Evolutionary conservation across 1,139 yeast species (phyloP), one percentile per base, ranked within the genome.

Genomic region (Debaryomyces singareniensis): DNA sequence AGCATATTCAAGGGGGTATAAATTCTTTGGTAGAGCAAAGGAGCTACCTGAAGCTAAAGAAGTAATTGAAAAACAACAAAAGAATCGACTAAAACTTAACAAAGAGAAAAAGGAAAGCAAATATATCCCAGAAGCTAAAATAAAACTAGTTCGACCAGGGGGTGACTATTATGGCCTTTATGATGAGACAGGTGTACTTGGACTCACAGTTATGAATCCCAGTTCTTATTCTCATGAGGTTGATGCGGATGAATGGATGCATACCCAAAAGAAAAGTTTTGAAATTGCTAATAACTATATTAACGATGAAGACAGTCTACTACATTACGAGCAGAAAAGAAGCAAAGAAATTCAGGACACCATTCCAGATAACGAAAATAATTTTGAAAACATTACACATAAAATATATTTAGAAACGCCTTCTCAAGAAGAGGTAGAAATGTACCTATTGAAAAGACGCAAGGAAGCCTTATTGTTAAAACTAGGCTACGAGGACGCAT

Each of bases 1-100:
- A 4, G 35, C 44, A 7, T 40, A 42, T 11, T 49, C 62, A 11
- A 59, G 74, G 29, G 84, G 87, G 1, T 77, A 75, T 44, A 57
- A 83, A 39, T 87, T 84, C 51, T 87, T 76, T 55, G 96, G 96
- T 0, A 56, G 95, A 29, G 95, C 96, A 0, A 68, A 75, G 32
- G 93, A 85, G 28, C 55, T 87, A 10, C 84, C 89, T 0, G 95
- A 85, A 40, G 89, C 81, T 3, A 69, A 73, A 37, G 70, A 71
- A 37, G 40, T 76, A 21, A 43, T 79, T 18, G 33, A 36, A 18
- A 39, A 39, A 21, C 35, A 40, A 16, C 42, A 45, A 25, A 25
- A 33, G 10, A 42, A 40, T 15, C 29, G 44, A 42, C 27, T 43
- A 39, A 31, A 54, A 43, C 35, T 9, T 18, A 9, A 9, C 9